Evolutionary conservation across 2,329 filamentous ascomycete species (phyloP), one percentile per base, ranked within the genome.

Genomic region (Cordyceps cateniannulata): DNA sequence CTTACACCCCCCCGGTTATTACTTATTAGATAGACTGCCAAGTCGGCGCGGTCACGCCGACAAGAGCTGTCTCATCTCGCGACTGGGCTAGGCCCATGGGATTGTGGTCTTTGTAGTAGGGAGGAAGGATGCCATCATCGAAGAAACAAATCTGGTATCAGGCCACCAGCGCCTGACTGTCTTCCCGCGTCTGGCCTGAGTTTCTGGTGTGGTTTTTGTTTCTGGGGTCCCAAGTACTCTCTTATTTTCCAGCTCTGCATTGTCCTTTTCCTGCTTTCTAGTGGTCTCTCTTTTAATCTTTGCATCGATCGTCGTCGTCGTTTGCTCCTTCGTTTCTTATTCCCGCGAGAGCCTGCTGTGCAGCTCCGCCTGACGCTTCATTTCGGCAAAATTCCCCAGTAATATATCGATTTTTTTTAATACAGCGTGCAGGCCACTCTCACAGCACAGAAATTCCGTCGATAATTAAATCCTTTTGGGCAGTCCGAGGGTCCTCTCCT

Each of bases 131-230:
- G 20, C 1, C 25, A 1, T 24, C 22, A 12, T 40, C 16, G 47
- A 59, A 20, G 56, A 59, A 59, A 59, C 56, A 29, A 59, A 44
- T 18, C 35, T 51, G 38, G 56, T 52, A 51, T 59, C 56, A 59
- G 56, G 18, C 42, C 40, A 10, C 10, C 24, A 20, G 47, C n/a
- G 25, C 25, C 14, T 29, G 2, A 10, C 5, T 20, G 25, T 27
- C 16, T 29, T 29, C 3, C 45, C 12, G 24, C 45, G 14, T n/a
- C n/a, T n/a, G n/a, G n/a, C n/a, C n/a, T n/a, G n/a, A n/a, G n/a
- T n/a, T n/a, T n/a, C n/a, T n/a, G 45, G 24, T 27, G 24, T 25
- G 16, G 24, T 22, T 22, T 50, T 29, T 59, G 55, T 42, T 29
- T 59, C 47, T 44, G 25, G 14, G 18, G 5, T 12, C 12, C 16